Evolutionary conservation across 371 early-diverging fungal species (phyloP), one percentile per base, ranked within the genome.

Genomic region (Apophysomyces ossiformis): DNA sequence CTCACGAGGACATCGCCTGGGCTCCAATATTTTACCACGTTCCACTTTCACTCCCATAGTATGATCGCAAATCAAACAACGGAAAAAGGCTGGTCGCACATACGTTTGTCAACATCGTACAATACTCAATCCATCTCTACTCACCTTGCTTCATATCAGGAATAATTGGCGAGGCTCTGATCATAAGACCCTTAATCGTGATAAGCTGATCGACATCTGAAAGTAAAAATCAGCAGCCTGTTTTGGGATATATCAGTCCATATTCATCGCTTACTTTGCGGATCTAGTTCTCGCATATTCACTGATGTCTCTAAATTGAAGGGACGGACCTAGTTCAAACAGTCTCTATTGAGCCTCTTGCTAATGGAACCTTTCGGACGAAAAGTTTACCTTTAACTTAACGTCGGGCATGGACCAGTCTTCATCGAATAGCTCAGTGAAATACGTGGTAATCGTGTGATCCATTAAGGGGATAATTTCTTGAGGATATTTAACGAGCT

Each of bases 401-500:
- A 50, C 72, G 61, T 57, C 73, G 74, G 38, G 82, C 85, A 21
- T 73, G 73, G 37, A 80, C 73, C 37, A 86, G 63, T 75, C 80
- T 46, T 90, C 89, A 1, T 90, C 90, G 32, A 87, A 92, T 57
- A 83, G 75, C 58, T 95, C 91, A 45, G 84, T 67, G 70, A 90
- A 96, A 43, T 91, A 74, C 65, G 97, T 93, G 3, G 91, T 88
- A 56, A 99, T 73, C 4, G 91, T 87, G 67, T 93, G 91, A 85
- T 99, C 99, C 89, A 99, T 87, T 45, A 95, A 78, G 0, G 99
- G 96, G 74, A 99, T 91, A 54, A 99, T 93, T 83, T 99, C 99
- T 69, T 97, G 95, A 35, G 99, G 99, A 82, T 98, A 99, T 50
- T 91, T 90, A 32, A 93, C 74, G 38, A 99, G 81, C 72, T 97